These are phyloP conservation scores for Esteya vermicola DNA, from an alignment of 2,329 filamentous ascomycete genomes.

Conservation along the genomic window DNA sequence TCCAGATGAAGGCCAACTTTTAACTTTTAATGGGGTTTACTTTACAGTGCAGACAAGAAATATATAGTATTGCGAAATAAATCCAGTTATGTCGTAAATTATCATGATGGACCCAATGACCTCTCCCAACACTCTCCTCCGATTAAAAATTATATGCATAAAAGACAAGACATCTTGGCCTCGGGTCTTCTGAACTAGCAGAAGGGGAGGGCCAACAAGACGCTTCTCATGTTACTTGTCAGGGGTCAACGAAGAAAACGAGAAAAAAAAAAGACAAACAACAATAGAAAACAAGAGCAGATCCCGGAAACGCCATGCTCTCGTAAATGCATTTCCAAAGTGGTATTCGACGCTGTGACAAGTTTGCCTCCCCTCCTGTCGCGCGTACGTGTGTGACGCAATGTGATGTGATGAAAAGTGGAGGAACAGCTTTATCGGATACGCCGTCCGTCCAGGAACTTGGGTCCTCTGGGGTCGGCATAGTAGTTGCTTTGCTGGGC, in stretches of 20 bases:
- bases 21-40: not conserved
- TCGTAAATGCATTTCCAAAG: constrained; percentile 5
- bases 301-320: constrained; percentile 9
- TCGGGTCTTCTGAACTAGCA: no score
- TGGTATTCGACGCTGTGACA: not conserved
- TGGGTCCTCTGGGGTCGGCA: constrained; percentile 32
- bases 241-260: no score
- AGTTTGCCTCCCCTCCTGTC: no score
- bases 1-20: constrained; percentile 9
- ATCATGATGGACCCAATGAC: no score
- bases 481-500: constrained; percentile 32
- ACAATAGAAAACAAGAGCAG: not conserved
- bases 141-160: not conserved
- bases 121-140: no score
- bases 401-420: not conserved
- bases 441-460: constrained; percentile 42
- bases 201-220: no score
- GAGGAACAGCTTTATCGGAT: constrained; percentile 14
- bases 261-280: not conserved
- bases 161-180: no score
- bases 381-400: not conserved
- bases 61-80: not conserved
- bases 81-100: not conserved
- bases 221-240: not conserved
- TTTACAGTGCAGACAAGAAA: not conserved